Evolutionary conservation across 2,329 filamentous ascomycete species (phyloP).

Genomic region (Macrophomina tecta): DNA sequence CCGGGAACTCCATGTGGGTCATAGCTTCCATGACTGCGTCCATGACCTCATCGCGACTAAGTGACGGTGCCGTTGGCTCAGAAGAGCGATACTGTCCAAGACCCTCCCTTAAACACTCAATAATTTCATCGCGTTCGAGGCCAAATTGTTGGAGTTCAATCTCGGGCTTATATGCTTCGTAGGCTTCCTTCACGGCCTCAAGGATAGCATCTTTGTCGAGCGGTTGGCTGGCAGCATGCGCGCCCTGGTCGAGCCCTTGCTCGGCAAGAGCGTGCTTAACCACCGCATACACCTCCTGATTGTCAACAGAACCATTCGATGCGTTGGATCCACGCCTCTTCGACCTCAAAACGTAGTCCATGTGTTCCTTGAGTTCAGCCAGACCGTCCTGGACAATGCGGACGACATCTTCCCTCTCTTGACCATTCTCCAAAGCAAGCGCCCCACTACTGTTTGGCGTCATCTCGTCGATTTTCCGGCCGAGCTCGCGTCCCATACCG

Average conservation of each 20-base stretch:
- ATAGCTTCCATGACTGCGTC: constrained; percentile 84
- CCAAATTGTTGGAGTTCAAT: constrained; percentile 90
- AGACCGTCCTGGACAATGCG: constrained; percentile 81
- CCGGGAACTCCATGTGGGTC: constrained; percentile 78
- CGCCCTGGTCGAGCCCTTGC: constrained; percentile 54
- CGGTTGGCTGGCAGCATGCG: constrained; percentile 40
- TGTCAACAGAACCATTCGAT: constrained; percentile 72
- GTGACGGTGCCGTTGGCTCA: constrained; percentile 49
- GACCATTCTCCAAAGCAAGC: constrained; percentile 43
- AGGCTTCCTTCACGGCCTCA: constrained; percentile 84
- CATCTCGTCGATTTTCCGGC: constrained; percentile 80
- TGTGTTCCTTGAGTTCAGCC: constrained; percentile 80
- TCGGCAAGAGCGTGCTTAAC: constrained; percentile 76
- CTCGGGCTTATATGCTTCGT: constrained; percentile 93
- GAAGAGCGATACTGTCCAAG: constrained; percentile 73
- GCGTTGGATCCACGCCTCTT: constrained; percentile 70
- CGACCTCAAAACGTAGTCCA: constrained; percentile 79
- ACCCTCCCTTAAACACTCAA: constrained; percentile 85
- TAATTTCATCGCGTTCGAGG: constrained; percentile 86
- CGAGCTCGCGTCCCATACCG: constrained; percentile 91
- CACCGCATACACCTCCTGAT: constrained; percentile 84
- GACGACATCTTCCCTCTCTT: constrained; percentile 71
- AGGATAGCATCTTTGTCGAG: constrained; percentile 80
- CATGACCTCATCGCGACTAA: constrained; percentile 84
- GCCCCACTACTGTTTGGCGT: constrained; percentile 54